phyloP scores from a whole-genome alignment of 2,329 filamentous ascomycete genomes.

The Colletotrichum aenigma region DNA sequence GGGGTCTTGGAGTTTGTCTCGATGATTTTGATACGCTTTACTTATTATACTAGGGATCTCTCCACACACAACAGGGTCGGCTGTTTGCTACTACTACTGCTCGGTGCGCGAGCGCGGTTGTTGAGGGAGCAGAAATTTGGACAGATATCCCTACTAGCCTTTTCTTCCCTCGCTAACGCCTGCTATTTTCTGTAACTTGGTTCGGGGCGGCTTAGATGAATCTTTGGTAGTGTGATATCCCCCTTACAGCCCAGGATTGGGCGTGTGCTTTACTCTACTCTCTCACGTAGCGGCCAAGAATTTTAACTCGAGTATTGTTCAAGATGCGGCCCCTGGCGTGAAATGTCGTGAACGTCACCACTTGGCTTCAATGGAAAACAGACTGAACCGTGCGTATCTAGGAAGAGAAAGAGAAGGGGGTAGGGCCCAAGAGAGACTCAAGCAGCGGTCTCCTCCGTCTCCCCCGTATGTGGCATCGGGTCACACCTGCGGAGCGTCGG shows the following conservation, averaged over 20 bases:
- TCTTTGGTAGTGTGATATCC: constrained; percentile 11
- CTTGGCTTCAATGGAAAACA: not conserved
- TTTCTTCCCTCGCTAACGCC: not conserved
- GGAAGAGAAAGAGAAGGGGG: not conserved
- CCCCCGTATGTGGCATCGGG: not conserved
- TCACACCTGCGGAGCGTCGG: not conserved
- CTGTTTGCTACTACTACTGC: not conserved
- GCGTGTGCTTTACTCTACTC: not conserved
- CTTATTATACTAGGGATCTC: not conserved
- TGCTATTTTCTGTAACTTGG: not conserved
- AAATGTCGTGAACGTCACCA: not conserved
- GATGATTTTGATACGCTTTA: not conserved
- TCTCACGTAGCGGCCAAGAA: not conserved
- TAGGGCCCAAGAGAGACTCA: not conserved
- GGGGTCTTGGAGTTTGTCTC: not conserved
- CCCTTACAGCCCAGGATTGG: not conserved
- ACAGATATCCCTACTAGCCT: not conserved
- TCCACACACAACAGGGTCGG: not conserved
- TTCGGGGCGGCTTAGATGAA: constrained; percentile 14
- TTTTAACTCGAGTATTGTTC: not conserved
- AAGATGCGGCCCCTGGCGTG: not conserved
- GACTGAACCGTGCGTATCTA: not conserved
- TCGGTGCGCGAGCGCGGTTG: not conserved
- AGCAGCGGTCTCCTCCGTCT: not conserved
- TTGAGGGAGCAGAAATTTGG: not conserved